phyloP scores from a whole-genome alignment of 306 rosid genomes.

The Dalbergia cultrata region DNA sequence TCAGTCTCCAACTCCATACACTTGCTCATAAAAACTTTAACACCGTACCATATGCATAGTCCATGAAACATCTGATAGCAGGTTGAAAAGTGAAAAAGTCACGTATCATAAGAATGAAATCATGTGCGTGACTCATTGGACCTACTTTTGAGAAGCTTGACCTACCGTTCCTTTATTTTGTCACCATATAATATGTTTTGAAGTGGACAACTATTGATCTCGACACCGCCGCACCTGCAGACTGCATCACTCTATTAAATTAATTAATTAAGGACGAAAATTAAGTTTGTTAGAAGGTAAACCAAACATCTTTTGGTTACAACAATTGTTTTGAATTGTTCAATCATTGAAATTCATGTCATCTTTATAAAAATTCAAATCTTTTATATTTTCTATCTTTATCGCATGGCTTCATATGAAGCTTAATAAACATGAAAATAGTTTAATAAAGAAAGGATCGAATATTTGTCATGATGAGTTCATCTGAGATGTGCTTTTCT shows the following conservation, averaged over 20 bases:
- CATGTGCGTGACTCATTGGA: neutral
- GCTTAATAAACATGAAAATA: neutral
- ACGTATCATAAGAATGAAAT: neutral
- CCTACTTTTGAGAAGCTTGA: constrained; percentile 12
- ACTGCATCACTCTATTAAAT: constrained; percentile 1
- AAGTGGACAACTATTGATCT: constrained; percentile 14
- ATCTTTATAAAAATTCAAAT: constrained; percentile 5
- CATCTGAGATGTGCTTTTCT: too few relatives aligned
- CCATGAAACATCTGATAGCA: too few relatives aligned
- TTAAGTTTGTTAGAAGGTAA: constrained; percentile 17
- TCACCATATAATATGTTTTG: neutral
- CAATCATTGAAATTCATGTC: constrained; percentile 32
- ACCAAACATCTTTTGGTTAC: constrained; percentile 9
- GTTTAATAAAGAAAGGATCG: too few relatives aligned
- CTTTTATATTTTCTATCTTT: constrained; percentile 5
- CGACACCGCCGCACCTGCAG: constrained; percentile 23
- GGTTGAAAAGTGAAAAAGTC: too few relatives aligned
- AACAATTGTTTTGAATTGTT: constrained; percentile 2
- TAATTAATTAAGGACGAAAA: neutral
- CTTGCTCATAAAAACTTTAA: too few relatives aligned
- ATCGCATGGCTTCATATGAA: neutral
- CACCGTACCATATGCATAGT: too few relatives aligned
- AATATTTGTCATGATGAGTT: neutral
- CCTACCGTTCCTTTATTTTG: constrained; percentile 2
- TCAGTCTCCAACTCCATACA: too few relatives aligned